These are phyloP conservation scores for Botrytis galanthina DNA, from an alignment of 2,329 filamentous ascomycete species.

Conservation along the genomic window DNA sequence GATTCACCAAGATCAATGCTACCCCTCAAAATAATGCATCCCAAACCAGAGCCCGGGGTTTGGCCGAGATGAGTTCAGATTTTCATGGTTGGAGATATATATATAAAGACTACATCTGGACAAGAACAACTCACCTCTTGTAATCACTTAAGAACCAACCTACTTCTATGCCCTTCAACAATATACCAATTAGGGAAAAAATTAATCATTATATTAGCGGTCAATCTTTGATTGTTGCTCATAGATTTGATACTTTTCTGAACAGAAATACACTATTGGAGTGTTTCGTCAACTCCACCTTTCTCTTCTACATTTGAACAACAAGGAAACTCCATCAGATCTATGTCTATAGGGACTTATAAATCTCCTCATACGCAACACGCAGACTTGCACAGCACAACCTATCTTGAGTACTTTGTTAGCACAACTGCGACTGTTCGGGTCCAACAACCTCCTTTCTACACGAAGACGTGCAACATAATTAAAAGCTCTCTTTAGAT, in stretches of 20 bases:
- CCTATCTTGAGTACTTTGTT: neutral
- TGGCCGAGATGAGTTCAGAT: neutral
- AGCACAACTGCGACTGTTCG: neutral
- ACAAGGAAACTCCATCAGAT: too few species aligned
- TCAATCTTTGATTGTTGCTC: neutral
- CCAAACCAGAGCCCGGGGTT: neutral
- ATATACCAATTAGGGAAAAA: neutral
- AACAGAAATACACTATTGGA: neutral
- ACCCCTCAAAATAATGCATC: neutral
- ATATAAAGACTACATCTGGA: neutral
- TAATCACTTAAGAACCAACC: neutral
- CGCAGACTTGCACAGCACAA: neutral
- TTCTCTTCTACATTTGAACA: neutral
- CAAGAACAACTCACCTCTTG: neutral
- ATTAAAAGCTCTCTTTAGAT: neutral
- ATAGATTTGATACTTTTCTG: neutral
- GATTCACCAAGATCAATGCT: constrained; percentile 1
- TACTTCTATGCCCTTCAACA: neutral
- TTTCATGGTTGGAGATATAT: neutral
- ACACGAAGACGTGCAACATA: neutral
- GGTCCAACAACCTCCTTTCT: neutral
- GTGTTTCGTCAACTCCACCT: neutral
- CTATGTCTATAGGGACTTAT: fast-evolving
- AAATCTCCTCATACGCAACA: neutral
- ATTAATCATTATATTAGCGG: neutral